Base-by-base conservation (phyloP, 352 stramenopile species). In the Blastocystis hominis region DNA sequence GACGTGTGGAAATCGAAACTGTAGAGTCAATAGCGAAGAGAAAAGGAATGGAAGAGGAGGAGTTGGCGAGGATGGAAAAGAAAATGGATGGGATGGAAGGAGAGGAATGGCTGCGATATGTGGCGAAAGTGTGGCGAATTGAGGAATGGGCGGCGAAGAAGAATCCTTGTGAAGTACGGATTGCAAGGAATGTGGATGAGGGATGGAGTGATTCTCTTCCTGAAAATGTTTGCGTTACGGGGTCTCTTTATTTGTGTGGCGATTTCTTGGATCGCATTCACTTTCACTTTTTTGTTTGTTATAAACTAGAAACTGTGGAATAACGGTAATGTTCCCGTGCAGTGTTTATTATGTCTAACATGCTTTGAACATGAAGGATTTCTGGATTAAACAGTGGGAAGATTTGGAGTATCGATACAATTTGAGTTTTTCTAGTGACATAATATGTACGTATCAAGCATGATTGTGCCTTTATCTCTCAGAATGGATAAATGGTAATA, bases 241-340 rank as follows among this genome's bases (percentile, higher is more conserved):
- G 72, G 17, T 84, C 72, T 15, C 47, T 84, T 2, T 84, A 84
- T 84, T 61, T 84, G n/a, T 84, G 72, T 69, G 72, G 72, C 7
- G 72, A 84, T 69, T 68, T 84, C 4, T 40, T 84, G 20, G 46
- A 84, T 54, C 36, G 36, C 15, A 53, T 77, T 47, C 2, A 77
- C 7, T 77, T 53, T 20, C 10, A 75, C 42, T 77, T 17, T 30
- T 34, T 40, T 77, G 66, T 77, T 77, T 77, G 66, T 77, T 70
- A 30, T 30, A 30, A 30, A 30, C 24, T 30, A 30, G 24, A 30
- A 30, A 30, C 24, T 30, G 24, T 30, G 24, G 24, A 30, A 30
- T 30, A 30, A 30, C 24, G 24, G 24, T 30, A 30, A 30, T 30
- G 24, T 0, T 30, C 24, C 24, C 24, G 0, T 30, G 24, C 24